Evolutionary conservation across 1,139 yeast species (phyloP), one percentile per base, ranked within the genome.

Genomic region (Scheffersomyces stambukii): DNA sequence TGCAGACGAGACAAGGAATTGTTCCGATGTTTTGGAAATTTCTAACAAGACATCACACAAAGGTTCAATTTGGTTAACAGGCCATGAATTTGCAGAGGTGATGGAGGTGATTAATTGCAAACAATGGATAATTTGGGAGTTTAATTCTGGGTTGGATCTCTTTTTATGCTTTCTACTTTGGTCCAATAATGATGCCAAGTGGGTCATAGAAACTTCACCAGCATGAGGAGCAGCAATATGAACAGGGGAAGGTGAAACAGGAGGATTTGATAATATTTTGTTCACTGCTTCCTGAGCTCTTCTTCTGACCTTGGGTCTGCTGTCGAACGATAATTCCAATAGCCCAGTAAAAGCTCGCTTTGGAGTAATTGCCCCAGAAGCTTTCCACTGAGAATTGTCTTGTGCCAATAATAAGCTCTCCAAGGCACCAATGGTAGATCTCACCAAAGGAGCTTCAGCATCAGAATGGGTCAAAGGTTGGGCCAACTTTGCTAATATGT

Each of bases 261-360:
- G 95, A 10, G 93, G 89, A 41, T 70, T 70, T 4, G 60, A 40
- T 40, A 91, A 62, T 18, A 91, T 64, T 5, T 64, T 69, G 27
- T 70, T 59, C 13, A 91, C 69, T 2, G 96, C 84, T 35, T 91
- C 98, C 45, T 81, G 84, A 2, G 97, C 95, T 64, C 96, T 78
- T 73, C 84, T 86, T 56, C 99, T 77, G 8, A 93, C 95, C 50
- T 93, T 93, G 19, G 99, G 98, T 52, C 98, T 75, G 24, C 85
- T 81, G 54, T 93, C 98, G 31, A 84, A 60, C 1, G 91, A 75
- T 40, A 88, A 68, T 47, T 86, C 89, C 37, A 91, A 60, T 36
- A 93, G 59, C 21, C 95, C 96, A 27, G 76, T 71, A 38, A 89
- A 60, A 15, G 93, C 95, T 60, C 95, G 76, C 49, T 73, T 75